phyloP scores from a whole-genome alignment of 345 rosid species.

The Abelmoschus esculentus region DNA sequence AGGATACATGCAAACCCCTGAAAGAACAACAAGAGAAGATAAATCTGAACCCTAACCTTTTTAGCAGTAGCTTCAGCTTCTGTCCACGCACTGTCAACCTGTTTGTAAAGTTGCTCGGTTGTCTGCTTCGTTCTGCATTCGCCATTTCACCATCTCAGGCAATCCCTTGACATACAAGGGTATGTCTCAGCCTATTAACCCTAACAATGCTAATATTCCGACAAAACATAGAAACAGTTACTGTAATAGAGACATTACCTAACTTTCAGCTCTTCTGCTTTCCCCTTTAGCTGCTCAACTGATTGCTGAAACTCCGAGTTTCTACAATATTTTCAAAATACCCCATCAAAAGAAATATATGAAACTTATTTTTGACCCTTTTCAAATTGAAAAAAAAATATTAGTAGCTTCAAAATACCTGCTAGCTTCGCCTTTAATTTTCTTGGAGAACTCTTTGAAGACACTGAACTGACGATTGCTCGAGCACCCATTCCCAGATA shows the following conservation, averaged over 20 bases:
- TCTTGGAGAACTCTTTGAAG: constrained; percentile 68
- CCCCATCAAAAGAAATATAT: neutral
- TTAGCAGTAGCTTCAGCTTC: constrained; percentile 88
- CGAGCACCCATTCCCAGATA: constrained; percentile 27
- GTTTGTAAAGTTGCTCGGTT: constrained; percentile 78
- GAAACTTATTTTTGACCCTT: neutral
- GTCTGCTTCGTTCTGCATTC: constrained; percentile 90
- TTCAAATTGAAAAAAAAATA: neutral
- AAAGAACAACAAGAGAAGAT: neutral
- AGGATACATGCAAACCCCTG: neutral
- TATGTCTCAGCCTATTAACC: constrained; percentile 48
- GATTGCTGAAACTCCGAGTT: constrained; percentile 68
- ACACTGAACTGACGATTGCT: constrained; percentile 55
- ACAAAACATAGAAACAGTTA: neutral
- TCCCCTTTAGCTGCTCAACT: constrained; percentile 70
- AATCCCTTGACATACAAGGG: constrained; percentile 50
- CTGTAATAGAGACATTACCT: constrained; percentile 40
- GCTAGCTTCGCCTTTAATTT: constrained; percentile 66
- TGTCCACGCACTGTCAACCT: constrained; percentile 76
- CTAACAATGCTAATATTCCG: constrained; percentile 23
- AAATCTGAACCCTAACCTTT: constrained; percentile 44
- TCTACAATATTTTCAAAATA: constrained; percentile 26
- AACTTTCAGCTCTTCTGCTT: constrained; percentile 57
- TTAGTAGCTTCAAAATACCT: constrained; percentile 27
- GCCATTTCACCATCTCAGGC: constrained; percentile 70